Conservation (phyloP, 257 asterid species). For the Craterostigma plantagineum region DNA sequence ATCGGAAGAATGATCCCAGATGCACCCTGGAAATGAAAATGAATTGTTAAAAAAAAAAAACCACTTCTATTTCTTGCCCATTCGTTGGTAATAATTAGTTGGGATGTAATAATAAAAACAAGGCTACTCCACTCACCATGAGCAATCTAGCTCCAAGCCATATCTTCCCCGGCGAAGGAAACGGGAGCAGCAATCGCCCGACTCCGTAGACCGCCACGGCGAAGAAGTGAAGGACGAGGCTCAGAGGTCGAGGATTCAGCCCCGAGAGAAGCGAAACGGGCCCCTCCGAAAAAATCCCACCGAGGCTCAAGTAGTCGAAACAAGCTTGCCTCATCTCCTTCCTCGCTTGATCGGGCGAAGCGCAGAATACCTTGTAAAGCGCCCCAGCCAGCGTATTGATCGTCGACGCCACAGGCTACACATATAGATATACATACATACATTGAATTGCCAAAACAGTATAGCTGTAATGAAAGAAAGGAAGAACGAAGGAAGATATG, state of each 20-base stretch:
- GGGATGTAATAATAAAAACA: too few relatives aligned
- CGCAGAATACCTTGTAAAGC: slow-evolving; percentile 6
- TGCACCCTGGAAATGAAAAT: slow-evolving; percentile 31
- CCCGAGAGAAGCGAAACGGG: slow-evolving; percentile 47
- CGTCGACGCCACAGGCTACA: slow-evolving; percentile 46
- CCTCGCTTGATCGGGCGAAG: slow-evolving; percentile 48
- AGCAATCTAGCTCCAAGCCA: slow-evolving; percentile 16
- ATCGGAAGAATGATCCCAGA: slow-evolving; percentile 36
- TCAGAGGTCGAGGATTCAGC: slow-evolving; percentile 37
- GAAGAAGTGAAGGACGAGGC: slow-evolving; percentile 41
- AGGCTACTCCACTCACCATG: background rate
- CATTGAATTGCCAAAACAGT: too few relatives aligned
- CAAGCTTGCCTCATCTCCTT: slow-evolving; percentile 52
- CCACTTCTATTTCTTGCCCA: too few relatives aligned
- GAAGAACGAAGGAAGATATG: background rate
- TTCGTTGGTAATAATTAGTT: too few relatives aligned
- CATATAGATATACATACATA: too few relatives aligned
- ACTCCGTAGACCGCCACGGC: slow-evolving; percentile 43
- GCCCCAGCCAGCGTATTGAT: slow-evolving; percentile 50
- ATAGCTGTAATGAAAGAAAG: background rate
- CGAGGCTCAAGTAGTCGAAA: slow-evolving; percentile 41
- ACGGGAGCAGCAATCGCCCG: slow-evolving; percentile 38
- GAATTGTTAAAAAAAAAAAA: too few relatives aligned
- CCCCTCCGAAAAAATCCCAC: slow-evolving; percentile 37
- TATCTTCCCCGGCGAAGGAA: slow-evolving; percentile 33